Base-by-base conservation (phyloP, 2,329 filamentous ascomycete species). In the Alternaria sp. region DNA sequence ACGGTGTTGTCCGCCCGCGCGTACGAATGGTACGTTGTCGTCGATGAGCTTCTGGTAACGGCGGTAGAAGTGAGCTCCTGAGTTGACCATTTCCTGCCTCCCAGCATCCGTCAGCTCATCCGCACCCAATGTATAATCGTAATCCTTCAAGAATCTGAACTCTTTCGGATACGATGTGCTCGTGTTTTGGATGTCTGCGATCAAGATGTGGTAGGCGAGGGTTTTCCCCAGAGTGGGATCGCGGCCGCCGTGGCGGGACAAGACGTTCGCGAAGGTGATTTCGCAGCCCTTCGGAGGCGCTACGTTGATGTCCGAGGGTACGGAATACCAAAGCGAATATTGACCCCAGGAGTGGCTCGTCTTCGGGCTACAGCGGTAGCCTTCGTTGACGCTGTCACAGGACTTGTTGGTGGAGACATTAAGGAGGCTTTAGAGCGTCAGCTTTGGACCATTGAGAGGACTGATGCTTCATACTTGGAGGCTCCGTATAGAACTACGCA, bases 191-290 rank as follows among this genome's bases (percentile, higher is more conserved):
- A 97, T 90, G 48, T 85, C 86, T 28, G 84, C 75, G 54, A 97
- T 82, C 8, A 91, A 84, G 5, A 81, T 77, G 39, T 82, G 84
- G 79, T 96, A 97, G 7, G 77, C 73, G 11, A 76, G 74, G 0
- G 88, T 86, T 81, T 94, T 96, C 65, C 82, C 81, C 11, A 80
- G 72, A 0, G 93, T 96, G 1, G 94, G 94, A 74, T 92, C 91
- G 53, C 94, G 87, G 38, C 92, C 91, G 48, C 93, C 94, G 75
- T 97, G 94, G 3, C 94, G 88, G 22, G 92, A 93, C 48, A 97
- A 85, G 24, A 94, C 82, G 71, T 94, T 91, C 1, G 86, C 94
- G 78, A 96, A 94, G 3, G 89, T 94, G 68, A 94, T 81, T 12
- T 86, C 81, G 79, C 94, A 97, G n/a, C 82, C 83, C 0, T 81